Conservation (phyloP, 805 yeast genomes). For the Priceomyces melissophilus region DNA sequence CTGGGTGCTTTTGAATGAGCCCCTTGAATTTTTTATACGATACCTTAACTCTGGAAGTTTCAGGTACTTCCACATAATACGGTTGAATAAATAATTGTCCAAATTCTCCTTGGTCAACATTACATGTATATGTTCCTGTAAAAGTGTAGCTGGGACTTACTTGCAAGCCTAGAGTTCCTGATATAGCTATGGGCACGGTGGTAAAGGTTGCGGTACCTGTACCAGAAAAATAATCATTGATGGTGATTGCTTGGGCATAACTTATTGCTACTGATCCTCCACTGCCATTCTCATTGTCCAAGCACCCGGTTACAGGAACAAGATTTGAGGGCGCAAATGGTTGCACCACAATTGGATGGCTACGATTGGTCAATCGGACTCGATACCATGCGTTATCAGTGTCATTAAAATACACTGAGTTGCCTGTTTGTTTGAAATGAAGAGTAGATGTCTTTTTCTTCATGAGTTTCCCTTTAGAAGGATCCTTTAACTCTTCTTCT, state of each 20-base stretch:
- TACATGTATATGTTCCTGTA: slow-evolving; percentile 10
- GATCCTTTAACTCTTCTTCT: slow-evolving; percentile 6
- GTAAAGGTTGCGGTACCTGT: background rate
- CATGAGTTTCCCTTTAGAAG: slow-evolving; percentile 4
- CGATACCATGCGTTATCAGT: slow-evolving; percentile 8
- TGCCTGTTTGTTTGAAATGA: slow-evolving; percentile 5
- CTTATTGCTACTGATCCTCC: slow-evolving; percentile 8
- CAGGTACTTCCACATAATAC: slow-evolving; percentile 11
- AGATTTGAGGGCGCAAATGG: slow-evolving; percentile 2
- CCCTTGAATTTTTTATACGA: slow-evolving; percentile 6
- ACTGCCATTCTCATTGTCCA: slow-evolving; percentile 7
- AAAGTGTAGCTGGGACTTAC: slow-evolving; percentile 7
- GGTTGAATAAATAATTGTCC: slow-evolving; percentile 16
- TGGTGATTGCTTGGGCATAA: slow-evolving; percentile 5
- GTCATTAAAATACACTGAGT: slow-evolving; percentile 8
- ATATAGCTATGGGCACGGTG: slow-evolving; percentile 2
- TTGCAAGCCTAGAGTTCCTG: slow-evolving; percentile 6
- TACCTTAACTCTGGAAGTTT: slow-evolving; percentile 3
- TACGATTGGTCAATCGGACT: background rate
- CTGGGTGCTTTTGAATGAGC: slow-evolving; percentile 1
- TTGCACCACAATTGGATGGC: background rate
- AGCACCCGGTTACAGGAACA: slow-evolving; percentile 12
- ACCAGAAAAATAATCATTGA: slow-evolving; percentile 4
- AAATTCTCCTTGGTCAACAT: slow-evolving; percentile 11
- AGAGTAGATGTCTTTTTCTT: slow-evolving; percentile 7